phyloP scores from a whole-genome alignment of 805 yeast genomes.

The Spathaspora hagerdaliae region DNA sequence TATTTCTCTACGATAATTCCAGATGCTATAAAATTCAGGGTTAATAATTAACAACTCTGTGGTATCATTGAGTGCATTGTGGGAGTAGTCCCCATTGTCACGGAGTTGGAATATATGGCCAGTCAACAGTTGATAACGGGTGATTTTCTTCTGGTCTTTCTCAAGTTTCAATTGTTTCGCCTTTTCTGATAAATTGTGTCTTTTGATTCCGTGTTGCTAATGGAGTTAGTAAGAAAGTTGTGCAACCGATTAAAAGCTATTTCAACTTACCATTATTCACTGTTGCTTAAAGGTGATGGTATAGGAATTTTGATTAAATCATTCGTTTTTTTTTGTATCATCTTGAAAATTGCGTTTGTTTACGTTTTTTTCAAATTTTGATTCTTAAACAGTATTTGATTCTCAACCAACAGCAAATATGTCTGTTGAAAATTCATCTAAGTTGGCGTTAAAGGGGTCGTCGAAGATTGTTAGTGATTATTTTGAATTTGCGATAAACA shows the following conservation, averaged over 20 bases:
- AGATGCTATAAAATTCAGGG: slow-evolving; percentile 84
- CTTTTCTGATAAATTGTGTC: slow-evolving; percentile 54
- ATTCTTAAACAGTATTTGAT: no score
- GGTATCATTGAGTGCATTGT: slow-evolving; percentile 48
- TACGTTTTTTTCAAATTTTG: not conserved
- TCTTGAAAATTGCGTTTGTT: not conserved
- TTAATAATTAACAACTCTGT: slow-evolving; percentile 57
- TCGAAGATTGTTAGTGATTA: slow-evolving; percentile 77
- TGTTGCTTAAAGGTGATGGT: not conserved
- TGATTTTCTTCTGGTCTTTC: slow-evolving; percentile 60
- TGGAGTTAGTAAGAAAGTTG: no score
- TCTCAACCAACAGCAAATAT: no score
- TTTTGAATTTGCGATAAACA: slow-evolving; percentile 76
- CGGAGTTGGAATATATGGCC: slow-evolving; percentile 36
- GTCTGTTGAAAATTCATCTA: slow-evolving; percentile 15
- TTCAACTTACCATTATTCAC: not conserved
- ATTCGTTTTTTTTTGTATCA: no score
- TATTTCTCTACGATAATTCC: slow-evolving; percentile 87
- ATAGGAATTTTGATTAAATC: not conserved
- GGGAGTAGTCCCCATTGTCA: slow-evolving; percentile 12
- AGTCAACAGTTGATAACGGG: slow-evolving; percentile 46
- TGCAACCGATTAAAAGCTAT: no score
- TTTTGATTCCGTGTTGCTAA: slow-evolving; percentile 68
- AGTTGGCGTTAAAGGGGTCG: slow-evolving; percentile 70
- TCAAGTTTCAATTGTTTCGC: slow-evolving; percentile 47